phyloP scores from a whole-genome alignment of 352 stramenopile species.

The Globisporangium acanthophoron region DNA sequence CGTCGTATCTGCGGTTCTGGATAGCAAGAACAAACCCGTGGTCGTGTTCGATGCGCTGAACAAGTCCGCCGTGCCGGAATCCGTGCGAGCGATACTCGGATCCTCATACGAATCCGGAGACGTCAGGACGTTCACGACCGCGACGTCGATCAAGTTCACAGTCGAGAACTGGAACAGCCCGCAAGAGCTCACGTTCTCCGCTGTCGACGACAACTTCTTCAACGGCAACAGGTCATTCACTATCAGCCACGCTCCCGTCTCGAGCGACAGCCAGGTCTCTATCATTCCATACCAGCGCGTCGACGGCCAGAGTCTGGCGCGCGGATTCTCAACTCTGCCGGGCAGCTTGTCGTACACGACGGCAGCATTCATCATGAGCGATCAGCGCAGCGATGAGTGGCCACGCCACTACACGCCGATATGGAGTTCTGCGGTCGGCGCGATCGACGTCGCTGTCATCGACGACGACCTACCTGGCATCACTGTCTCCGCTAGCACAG shows the following conservation, averaged over 20 bases:
- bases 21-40: conserved; percentile 22
- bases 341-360: conserved; percentile 28
- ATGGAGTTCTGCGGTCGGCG: conserved; percentile 33
- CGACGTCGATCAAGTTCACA: conserved; percentile 47
- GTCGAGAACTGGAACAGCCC: conserved; percentile 45
- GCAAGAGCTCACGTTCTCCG: conserved; percentile 47
- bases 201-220: conserved; percentile 60
- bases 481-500: conserved; percentile 33
- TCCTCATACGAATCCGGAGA: conserved; percentile 40
- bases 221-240: conserved; percentile 41
- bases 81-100: conserved; percentile 19
- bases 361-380: conserved; percentile 37
- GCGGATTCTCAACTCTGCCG: conserved; percentile 16
- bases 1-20: conserved; percentile 26
- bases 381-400: conserved; percentile 24
- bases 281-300: conserved; percentile 34
- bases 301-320: conserved; percentile 13
- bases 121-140: conserved; percentile 23
- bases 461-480: conserved; percentile 67
- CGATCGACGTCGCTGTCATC: conserved; percentile 27
- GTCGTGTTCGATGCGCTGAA: conserved; percentile 40
- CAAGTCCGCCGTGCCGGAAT: conserved; percentile 10
- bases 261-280: conserved; percentile 17
- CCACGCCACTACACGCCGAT: conserved; percentile 24
- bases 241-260: conserved; percentile 23